Base-by-base conservation (phyloP, 257 asterid species). In the Handroanthus guayacan region DNA sequence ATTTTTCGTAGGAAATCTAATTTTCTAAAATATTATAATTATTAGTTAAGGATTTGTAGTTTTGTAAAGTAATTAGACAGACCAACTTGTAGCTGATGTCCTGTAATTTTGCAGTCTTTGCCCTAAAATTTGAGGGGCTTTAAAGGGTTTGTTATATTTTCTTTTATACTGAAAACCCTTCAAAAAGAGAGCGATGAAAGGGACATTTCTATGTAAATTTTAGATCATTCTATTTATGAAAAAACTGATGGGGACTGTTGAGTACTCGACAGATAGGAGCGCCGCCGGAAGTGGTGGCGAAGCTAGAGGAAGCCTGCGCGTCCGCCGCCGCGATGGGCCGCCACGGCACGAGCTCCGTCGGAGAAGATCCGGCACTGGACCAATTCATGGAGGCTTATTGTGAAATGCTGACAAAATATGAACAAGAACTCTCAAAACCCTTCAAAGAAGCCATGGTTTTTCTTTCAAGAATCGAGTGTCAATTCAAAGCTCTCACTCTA, bases 341-440 rank as follows among this genome's bases (percentile, higher is more conserved):
- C 10, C 81, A 36, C 70, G 82, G 82, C 74, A 74, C 79, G 0
- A 77, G 89, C 62, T 31, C 81, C 66, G 72, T 95, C 0, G 97
- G 98, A 0, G 94, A 89, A 74, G 99, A 95, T 86, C 97, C 99
- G 58, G 96, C 87, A 60, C 85, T 95, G 8, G 99, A 95, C 72
- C 99, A 92, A 73, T 95, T 95, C 81, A 95, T 95, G 99, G 99
- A 95, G 74, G 98, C 98, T 0, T 95, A 95, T 74, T 95, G 99
- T 78, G 99, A 95, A 77, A 95, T 95, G 98, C 89, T 95, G 80
- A 84, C 58, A 0, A 95, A 95, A 58, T 95, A 92, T 71, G 98
- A 92, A 52, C 98, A 92, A 80, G 99, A 95, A 63, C 96, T 95
- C 34, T 84, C 98, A 0, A 95, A 95, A 82, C 99, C 99, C 84